Evolutionary conservation across 2,329 filamentous ascomycete species (phyloP).

Genomic region (Cordyceps farinosa): DNA sequence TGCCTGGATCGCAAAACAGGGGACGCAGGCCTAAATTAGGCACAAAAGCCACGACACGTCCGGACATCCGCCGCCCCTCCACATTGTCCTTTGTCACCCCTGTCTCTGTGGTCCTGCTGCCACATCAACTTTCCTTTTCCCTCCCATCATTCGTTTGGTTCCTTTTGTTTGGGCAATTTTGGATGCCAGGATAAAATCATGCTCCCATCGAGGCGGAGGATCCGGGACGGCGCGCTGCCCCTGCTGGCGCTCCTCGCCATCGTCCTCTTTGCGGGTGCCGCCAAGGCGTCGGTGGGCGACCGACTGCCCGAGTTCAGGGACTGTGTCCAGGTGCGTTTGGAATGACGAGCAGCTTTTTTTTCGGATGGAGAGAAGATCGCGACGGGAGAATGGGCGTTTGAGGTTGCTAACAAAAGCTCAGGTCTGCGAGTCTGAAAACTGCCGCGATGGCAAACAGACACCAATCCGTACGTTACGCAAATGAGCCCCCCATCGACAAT

Average conservation of each 20-base stretch:
- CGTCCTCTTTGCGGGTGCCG: constrained; percentile 41
- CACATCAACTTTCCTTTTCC: background rate
- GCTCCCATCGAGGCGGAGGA: constrained; percentile 32
- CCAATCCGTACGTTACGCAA: constrained; percentile 61
- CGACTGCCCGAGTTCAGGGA: constrained; percentile 79
- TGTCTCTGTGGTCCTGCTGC: background rate
- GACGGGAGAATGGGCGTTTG: background rate
- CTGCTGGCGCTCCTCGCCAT: constrained; percentile 33
- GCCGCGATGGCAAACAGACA: constrained; percentile 57
- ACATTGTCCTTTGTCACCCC: background rate
- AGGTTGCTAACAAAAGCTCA: constrained; percentile 32
- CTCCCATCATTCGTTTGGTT: background rate
- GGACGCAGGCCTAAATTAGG: constrained; percentile 1
- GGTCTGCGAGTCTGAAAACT: constrained; percentile 81
- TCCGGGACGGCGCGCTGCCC: constrained; percentile 29
- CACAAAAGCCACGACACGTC: constrained; percentile 1
- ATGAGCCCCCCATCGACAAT: constrained; percentile 4
- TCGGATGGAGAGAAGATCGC: too few species aligned
- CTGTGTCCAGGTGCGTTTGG: constrained; percentile 67
- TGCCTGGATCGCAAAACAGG: background rate
- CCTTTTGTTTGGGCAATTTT: background rate
- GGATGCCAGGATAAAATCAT: constrained; percentile 22
- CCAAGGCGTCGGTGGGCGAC: constrained; percentile 75
- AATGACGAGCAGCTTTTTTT: too few species aligned
- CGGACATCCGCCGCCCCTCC: constrained; percentile 1